phyloP scores from a whole-genome alignment of 805 yeast genomes.

The Saccharomycopsis capsularis region DNA sequence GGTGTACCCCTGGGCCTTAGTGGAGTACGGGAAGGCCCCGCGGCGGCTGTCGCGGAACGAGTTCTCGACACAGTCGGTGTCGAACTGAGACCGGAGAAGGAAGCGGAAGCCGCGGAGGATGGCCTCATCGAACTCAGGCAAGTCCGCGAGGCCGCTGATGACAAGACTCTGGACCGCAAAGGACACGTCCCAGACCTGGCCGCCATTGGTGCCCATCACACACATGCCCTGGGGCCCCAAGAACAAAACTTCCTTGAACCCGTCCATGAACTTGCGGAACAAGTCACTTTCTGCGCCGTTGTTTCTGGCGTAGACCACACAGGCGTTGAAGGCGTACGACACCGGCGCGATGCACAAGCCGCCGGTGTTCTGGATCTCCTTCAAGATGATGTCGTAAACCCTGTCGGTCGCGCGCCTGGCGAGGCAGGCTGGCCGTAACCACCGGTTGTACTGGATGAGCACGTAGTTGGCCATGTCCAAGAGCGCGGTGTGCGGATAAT shows the following conservation, averaged over 20 bases:
- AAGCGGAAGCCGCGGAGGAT: conserved; percentile 65
- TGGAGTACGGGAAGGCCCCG: conserved; percentile 96
- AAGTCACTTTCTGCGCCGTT: conserved; percentile 62
- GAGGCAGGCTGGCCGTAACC: conserved; percentile 72
- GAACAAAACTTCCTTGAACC: conserved; percentile 72
- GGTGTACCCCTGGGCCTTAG: conserved; percentile 92
- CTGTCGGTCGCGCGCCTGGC: conserved; percentile 41
- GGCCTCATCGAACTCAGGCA: conserved; percentile 55
- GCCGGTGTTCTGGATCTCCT: conserved; percentile 74
- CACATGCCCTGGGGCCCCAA: conserved; percentile 89
- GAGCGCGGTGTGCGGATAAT: conserved; percentile 79
- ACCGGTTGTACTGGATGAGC: conserved; percentile 60
- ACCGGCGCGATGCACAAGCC: conserved; percentile 90
- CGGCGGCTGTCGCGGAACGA: conserved; percentile 74
- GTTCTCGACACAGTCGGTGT: conserved; percentile 67
- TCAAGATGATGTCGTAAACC: conserved; percentile 58
- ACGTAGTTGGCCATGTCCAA: conserved; percentile 55
- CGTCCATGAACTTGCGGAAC: conserved; percentile 46
- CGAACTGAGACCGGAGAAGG: conserved; percentile 77
- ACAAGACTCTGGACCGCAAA: conserved; percentile 81
- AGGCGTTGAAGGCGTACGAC: conserved; percentile 73
- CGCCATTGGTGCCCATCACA: conserved; percentile 95
- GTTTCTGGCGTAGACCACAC: conserved; percentile 54
- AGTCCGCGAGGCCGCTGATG: conserved; percentile 68
- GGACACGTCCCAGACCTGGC: conserved; percentile 95